These are phyloP conservation scores for Solanum clarkiae DNA, from an alignment of 257 asterid genomes.

Conservation along the genomic window DNA sequence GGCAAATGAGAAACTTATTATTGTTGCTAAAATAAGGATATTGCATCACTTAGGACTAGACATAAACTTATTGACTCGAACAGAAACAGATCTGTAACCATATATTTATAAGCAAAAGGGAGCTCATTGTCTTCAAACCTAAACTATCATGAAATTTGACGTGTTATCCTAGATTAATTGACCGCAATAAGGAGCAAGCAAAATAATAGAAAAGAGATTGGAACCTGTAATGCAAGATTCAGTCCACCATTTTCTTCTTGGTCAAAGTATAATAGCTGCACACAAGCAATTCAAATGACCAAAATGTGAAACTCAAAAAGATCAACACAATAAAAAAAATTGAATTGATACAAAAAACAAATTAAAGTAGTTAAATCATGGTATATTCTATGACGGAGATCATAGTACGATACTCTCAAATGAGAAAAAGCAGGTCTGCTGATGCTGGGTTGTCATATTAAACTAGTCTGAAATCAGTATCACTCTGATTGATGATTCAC, in stretches of 20 bases:
- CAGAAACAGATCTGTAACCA: neutral
- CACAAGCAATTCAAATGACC: neutral
- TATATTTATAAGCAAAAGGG: neutral
- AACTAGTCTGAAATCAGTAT: neutral
- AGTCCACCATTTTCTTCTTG: conserved; percentile 78
- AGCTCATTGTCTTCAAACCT: neutral
- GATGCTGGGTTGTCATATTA: neutral
- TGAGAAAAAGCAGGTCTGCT: neutral
- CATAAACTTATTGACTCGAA: neutral
- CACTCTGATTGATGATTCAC: neutral
- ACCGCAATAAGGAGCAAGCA: neutral
- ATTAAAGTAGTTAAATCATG: neutral
- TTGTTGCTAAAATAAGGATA: neutral
- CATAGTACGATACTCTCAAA: neutral
- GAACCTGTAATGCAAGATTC: conserved; percentile 85
- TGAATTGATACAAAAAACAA: neutral
- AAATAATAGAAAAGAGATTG: neutral
- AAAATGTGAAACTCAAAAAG: neutral
- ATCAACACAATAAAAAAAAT: neutral
- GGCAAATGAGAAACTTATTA: neutral
- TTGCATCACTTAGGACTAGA: neutral
- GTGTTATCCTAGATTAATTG: neutral
- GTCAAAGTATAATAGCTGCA: conserved; percentile 90
- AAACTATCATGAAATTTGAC: neutral
- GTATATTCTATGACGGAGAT: neutral